Base-by-base conservation (phyloP, 768 basidiomycete genomes). In the Amanita exitialis region DNA sequence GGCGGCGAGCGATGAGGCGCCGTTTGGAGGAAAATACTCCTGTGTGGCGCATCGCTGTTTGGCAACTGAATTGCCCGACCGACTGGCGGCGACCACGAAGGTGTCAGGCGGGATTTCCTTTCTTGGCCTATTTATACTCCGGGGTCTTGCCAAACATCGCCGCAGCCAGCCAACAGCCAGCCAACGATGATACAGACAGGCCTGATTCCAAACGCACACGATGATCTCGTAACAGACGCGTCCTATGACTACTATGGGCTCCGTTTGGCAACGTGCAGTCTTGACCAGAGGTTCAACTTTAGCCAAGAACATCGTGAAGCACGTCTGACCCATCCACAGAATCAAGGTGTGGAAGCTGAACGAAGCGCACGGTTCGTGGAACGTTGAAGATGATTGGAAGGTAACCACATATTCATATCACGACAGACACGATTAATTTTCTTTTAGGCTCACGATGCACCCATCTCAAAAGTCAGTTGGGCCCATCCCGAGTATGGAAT, bases 401-500 rank as follows among this genome's bases (percentile, higher is more conserved):
- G 91, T 86, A 49, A 41, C 75, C 50, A 38, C 45, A 10, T 25
- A 9, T 21, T 30, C 21, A 16, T 18, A 41, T 18, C 47, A 41
- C 27, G 32, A 34, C 12, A 23, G 15, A 20, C 2, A 8, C 5
- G 13, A 9, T 18, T 35, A 30, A 44, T 46, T 27, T 18, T 6
- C 13, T 32, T 49, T 32, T 59, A 95, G 90, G 95, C 94, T n/a
- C 94, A 97, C 63, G 91, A 95, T 59, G 92, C 92, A 13, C 82
- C 94, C 0, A 75, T 96, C 34, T 80, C 90, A 6, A 83, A 78
- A 63, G 58, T 96, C 12, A 78, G 79, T 47, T 98, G 92, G 89
- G 91, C 91, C 1, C 92, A 94, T 61, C 92, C 95, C 4, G 85
- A 93, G 64, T 93, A 92, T 53, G 94, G 92, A 3, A 78, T 82